A percentile compares a stretch with the other conserved stretches of the same genome.
phyloP scores from a whole-genome alignment of 305 asterid genomes.

The Salvia sclarea region DNA sequence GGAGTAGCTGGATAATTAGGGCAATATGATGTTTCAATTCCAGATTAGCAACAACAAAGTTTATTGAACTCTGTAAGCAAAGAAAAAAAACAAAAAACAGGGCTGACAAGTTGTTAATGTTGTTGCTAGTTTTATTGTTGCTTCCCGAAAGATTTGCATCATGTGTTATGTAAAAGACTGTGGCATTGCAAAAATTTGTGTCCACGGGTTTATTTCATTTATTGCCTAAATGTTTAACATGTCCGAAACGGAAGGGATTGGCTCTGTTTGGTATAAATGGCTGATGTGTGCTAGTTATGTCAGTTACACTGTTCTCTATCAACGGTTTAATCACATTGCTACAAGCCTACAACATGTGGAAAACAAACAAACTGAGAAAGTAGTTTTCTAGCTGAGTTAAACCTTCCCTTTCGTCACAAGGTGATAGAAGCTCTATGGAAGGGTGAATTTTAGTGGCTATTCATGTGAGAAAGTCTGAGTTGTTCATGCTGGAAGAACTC shows the following conservation, averaged over 20 bases:
- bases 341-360: not conserved
- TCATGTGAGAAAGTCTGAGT: constrained; percentile 11
- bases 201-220: not conserved
- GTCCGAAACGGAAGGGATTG: constrained; percentile 1
- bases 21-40: not conserved
- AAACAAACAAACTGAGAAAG: not conserved
- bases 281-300: not conserved
- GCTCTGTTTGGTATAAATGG: not conserved
- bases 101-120: not conserved
- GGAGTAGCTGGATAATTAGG: constrained; percentile 7
- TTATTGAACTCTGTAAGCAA: not conserved
- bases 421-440: not conserved
- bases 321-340: not conserved
- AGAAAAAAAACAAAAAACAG: not conserved
- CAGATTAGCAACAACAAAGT: not conserved
- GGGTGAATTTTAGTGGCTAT: not conserved
- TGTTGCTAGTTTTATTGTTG: constrained; percentile 3
- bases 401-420: not conserved
- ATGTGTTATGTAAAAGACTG: not conserved
- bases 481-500: not conserved
- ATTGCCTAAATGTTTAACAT: constrained; percentile 6
- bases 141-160: constrained; percentile 12
- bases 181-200: constrained; percentile 9
- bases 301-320: not conserved
- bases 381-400: not conserved